phyloP scores from a whole-genome alignment of 306 rosid species.

The Dryas alaskensis region DNA sequence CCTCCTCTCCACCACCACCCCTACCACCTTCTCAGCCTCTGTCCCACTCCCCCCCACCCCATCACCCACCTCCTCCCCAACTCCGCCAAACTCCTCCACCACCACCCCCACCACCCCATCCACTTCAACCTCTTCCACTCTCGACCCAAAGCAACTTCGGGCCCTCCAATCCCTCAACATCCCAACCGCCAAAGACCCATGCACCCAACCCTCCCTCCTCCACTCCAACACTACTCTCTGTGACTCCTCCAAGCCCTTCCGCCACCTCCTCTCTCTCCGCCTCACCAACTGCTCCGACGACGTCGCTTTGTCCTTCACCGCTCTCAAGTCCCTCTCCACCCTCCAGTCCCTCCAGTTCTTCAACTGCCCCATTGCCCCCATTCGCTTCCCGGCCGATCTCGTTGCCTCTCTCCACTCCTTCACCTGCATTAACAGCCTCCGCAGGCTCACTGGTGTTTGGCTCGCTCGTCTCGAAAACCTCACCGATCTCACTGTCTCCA shows the following conservation, averaged over 20 bases:
- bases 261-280: slow-evolving; percentile 69
- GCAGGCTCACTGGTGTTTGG: slow-evolving; percentile 72
- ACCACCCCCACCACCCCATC: neutral
- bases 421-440: slow-evolving; percentile 61
- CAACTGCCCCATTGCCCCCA: slow-evolving; percentile 80
- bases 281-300: slow-evolving; percentile 74
- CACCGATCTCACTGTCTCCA: slow-evolving; percentile 68
- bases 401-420: slow-evolving; percentile 67
- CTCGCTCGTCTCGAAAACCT: slow-evolving; percentile 72
- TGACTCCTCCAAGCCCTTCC: slow-evolving; percentile 70
- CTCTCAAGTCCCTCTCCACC: slow-evolving; percentile 84
- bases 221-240: slow-evolving; percentile 60
- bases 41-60: too few relatives aligned
- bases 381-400: slow-evolving; percentile 76
- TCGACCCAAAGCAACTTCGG: slow-evolving; percentile 80
- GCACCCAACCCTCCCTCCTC: slow-evolving; percentile 46
- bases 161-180: slow-evolving; percentile 89
- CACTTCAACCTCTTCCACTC: slow-evolving; percentile 30
- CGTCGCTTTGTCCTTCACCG: slow-evolving; percentile 78
- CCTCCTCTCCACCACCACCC: slow-evolving; percentile 17
- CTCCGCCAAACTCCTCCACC: slow-evolving; percentile 30
- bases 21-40: neutral
- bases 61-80: slow-evolving; percentile 17
- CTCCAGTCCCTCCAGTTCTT: slow-evolving; percentile 66
- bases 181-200: slow-evolving; percentile 79